A percentile compares a stretch with the other conserved stretches of the same genome.
Conservation (phyloP, 2,329 filamentous ascomycete genomes). For the Aspergillus sp. region DNA sequence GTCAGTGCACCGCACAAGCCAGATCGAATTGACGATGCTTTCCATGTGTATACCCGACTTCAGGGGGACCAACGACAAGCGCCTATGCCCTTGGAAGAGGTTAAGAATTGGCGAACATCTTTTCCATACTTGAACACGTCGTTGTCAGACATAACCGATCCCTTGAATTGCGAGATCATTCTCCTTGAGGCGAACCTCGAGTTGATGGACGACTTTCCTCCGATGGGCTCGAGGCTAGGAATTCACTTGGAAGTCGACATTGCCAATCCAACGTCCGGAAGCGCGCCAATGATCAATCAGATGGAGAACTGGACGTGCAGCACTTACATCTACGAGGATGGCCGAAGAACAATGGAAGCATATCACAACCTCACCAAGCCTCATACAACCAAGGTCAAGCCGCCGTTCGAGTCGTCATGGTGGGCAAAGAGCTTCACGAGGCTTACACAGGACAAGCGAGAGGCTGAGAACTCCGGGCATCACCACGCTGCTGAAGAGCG, state of each 20-base stretch:
- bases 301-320: slow-evolving; percentile 50
- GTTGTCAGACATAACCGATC: slow-evolving; percentile 38
- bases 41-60: slow-evolving; percentile 51
- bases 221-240: slow-evolving; percentile 45
- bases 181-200: slow-evolving; percentile 49
- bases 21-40: slow-evolving; percentile 42
- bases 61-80: slow-evolving; percentile 44
- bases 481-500: slow-evolving; percentile 40
- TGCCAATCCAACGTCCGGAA: slow-evolving; percentile 37
- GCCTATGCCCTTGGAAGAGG: slow-evolving; percentile 45
- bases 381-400: slow-evolving; percentile 46
- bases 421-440: slow-evolving; percentile 51
- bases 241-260: slow-evolving; percentile 50
- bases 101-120: slow-evolving; percentile 45
- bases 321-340: slow-evolving; percentile 48
- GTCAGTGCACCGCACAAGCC: slow-evolving; percentile 44
- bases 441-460: slow-evolving; percentile 45
- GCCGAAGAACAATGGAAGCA: slow-evolving; percentile 35
- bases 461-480: slow-evolving; percentile 42
- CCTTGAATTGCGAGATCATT: slow-evolving; percentile 48
- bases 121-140: slow-evolving; percentile 47
- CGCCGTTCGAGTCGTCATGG: slow-evolving; percentile 51
- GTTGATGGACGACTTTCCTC: slow-evolving; percentile 50
- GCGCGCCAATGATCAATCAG: slow-evolving; percentile 37
- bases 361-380: slow-evolving; percentile 41